These are phyloP conservation scores for Tricholoma hemisulphureum DNA, from an alignment of 768 basidiomycete genomes.

Conservation along the genomic window DNA sequence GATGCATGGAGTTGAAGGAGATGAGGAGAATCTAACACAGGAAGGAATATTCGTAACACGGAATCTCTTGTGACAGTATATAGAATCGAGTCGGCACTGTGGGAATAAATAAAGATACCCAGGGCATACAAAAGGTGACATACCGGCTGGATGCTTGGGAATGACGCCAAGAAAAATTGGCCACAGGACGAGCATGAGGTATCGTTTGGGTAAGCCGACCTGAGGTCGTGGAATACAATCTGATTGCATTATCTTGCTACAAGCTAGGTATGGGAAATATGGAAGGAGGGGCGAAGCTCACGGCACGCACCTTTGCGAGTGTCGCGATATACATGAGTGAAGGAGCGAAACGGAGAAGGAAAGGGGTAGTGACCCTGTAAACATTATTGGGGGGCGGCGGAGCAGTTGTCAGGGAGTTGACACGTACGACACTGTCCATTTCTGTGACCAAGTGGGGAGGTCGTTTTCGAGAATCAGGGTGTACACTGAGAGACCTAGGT, in stretches of 20 bases:
- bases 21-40: slow-evolving; percentile 83
- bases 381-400: slow-evolving; percentile 3
- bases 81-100: slow-evolving; percentile 71
- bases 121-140: slow-evolving; percentile 7
- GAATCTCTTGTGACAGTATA: slow-evolving; percentile 85
- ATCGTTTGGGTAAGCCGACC: slow-evolving; percentile 67
- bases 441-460: slow-evolving; percentile 77
- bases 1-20: slow-evolving; percentile 82
- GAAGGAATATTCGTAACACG: slow-evolving; percentile 79
- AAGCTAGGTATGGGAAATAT: slow-evolving; percentile 6
- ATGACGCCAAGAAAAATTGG: slow-evolving; percentile 70
- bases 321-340: slow-evolving; percentile 74
- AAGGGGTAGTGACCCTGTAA: slow-evolving; percentile 47
- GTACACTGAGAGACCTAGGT: slow-evolving; percentile 63
- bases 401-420: not conserved
- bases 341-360: slow-evolving; percentile 65
- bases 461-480: slow-evolving; percentile 79
- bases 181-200: slow-evolving; percentile 70
- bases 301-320: slow-evolving; percentile 50
- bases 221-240: slow-evolving; percentile 70
- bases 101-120: not conserved
- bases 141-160: slow-evolving; percentile 66
- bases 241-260: slow-evolving; percentile 58
- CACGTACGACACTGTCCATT: slow-evolving; percentile 68
- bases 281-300: not conserved